A percentile compares a stretch with the other conserved stretches of the same genome.
These are phyloP conservation scores for Stachybotrys chlorohalonatus DNA, from an alignment of 2,329 filamentous ascomycete species.

Conservation along the genomic window DNA sequence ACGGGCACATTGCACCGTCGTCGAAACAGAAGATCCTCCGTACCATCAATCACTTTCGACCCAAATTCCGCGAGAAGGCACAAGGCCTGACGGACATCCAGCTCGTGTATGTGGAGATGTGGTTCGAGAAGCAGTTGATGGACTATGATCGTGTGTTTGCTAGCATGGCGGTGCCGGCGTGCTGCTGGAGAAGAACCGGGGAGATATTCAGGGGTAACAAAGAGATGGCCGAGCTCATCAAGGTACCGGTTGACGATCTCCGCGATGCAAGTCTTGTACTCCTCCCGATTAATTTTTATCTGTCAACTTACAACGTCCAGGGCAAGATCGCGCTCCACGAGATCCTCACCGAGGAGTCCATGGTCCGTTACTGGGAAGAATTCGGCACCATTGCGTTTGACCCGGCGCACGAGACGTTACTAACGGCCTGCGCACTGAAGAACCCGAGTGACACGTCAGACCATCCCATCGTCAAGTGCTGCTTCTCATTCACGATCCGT, in stretches of 20 bases:
- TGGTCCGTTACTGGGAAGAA: constrained; percentile 98
- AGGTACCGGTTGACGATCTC: constrained; percentile 81
- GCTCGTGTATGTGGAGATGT: constrained; percentile 94
- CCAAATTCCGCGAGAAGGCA: constrained; percentile 92
- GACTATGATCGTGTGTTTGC: constrained; percentile 98
- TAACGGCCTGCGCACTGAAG: constrained; percentile 89
- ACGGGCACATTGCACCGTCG: constrained; percentile 70
- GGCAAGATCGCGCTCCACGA: constrained; percentile 93
- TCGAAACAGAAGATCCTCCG: constrained; percentile 87
- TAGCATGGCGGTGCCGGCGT: constrained; percentile 96
- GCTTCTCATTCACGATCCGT: constrained; percentile 94
- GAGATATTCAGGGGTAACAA: constrained; percentile 98
- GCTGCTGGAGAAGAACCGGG: constrained; percentile 91
- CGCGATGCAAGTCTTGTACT: constrained; percentile 62
- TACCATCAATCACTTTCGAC: constrained; percentile 85
- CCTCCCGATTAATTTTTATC: not conserved
- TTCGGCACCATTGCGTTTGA: constrained; percentile 98
- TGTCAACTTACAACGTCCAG: constrained; percentile 31
- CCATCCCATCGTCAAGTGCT: constrained; percentile 75
- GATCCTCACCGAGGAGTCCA: constrained; percentile 87
- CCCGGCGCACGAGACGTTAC: constrained; percentile 81
- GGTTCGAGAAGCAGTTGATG: constrained; percentile 95
- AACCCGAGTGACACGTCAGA: constrained; percentile 63
- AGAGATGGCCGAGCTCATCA: constrained; percentile 95
- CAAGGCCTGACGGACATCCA: constrained; percentile 89